These are phyloP conservation scores for Phytophthora pinifolia DNA, from an alignment of 352 stramenopile genomes.

Conservation along the genomic window DNA sequence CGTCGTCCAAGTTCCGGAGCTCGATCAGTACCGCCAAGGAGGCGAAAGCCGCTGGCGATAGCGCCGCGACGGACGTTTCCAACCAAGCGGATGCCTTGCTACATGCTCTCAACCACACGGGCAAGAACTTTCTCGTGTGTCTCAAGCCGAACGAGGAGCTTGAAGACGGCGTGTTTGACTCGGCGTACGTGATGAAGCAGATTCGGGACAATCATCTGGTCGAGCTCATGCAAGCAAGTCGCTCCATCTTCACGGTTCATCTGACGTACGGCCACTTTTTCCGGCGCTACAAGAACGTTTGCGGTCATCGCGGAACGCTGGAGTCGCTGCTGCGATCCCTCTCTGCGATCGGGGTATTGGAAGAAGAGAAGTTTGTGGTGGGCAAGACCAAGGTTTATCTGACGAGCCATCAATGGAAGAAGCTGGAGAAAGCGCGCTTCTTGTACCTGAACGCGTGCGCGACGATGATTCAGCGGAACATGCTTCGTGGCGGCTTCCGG, in stretches of 20 bases:
- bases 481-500: constrained; percentile 68
- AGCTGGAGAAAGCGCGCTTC: constrained; percentile 74
- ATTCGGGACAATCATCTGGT: constrained; percentile 68
- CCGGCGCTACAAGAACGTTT: constrained; percentile 80
- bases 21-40: constrained; percentile 55
- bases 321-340: constrained; percentile 74
- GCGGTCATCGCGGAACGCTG: constrained; percentile 69
- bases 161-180: constrained; percentile 67
- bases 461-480: constrained; percentile 84
- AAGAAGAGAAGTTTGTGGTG: constrained; percentile 79
- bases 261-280: constrained; percentile 84
- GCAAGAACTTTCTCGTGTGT: constrained; percentile 83
- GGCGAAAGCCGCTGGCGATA: constrained; percentile 38
- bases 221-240: constrained; percentile 73
- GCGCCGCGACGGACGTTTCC: constrained; percentile 54
- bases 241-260: constrained; percentile 72
- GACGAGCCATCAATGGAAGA: constrained; percentile 80
- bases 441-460: constrained; percentile 80
- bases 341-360: constrained; percentile 77
- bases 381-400: constrained; percentile 74
- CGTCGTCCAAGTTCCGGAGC: constrained; percentile 42
- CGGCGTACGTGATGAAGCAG: constrained; percentile 70
- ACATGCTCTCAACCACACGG: constrained; percentile 68
- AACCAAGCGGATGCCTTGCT: constrained; percentile 70
- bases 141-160: constrained; percentile 75